Percentiles rank a stretch among this genome's conserved stretches.
Evolutionary conservation across 202 grass and related monocot genomes (phyloP).

Genomic region (Schoenoplectus tabernaemontani): DNA sequence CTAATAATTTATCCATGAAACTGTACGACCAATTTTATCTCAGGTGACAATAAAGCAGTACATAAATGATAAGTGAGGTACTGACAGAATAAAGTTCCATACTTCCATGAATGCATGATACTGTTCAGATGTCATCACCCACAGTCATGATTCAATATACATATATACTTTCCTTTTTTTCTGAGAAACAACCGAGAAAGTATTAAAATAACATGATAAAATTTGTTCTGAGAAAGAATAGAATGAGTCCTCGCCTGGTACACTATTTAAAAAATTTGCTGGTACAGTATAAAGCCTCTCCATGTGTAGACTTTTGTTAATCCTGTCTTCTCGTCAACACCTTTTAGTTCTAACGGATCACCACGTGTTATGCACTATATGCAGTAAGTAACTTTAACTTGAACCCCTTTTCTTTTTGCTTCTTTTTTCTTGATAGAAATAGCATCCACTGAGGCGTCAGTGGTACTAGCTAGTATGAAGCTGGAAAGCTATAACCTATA

Average conservation of each 20-base stretch:
- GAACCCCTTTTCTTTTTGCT: not conserved
- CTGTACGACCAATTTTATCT: not conserved
- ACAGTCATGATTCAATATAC: not conserved
- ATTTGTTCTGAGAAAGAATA: not conserved
- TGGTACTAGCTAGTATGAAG: not conserved
- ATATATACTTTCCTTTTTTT: not conserved
- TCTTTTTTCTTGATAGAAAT: not conserved
- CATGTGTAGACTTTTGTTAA: slow-evolving; percentile 7
- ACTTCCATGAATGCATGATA: slow-evolving; percentile 8
- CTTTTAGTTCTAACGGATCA: slow-evolving; percentile 6
- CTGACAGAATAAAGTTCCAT: slow-evolving; percentile 12
- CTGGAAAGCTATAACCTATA: not conserved
- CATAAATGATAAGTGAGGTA: slow-evolving; percentile 14
- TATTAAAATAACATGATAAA: not conserved
- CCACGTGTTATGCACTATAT: not conserved
- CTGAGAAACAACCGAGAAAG: not conserved
- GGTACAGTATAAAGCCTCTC: not conserved
- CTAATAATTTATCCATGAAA: not conserved
- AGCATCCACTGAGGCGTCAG: not conserved
- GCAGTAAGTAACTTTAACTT: not conserved
- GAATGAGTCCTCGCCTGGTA: not conserved
- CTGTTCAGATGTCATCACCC: not conserved
- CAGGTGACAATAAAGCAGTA: not conserved
- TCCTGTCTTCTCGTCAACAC: not conserved
- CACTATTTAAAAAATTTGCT: not conserved